Conservation (phyloP, 192 early-diverging fungal species). For the Coemansia sp. region DNA sequence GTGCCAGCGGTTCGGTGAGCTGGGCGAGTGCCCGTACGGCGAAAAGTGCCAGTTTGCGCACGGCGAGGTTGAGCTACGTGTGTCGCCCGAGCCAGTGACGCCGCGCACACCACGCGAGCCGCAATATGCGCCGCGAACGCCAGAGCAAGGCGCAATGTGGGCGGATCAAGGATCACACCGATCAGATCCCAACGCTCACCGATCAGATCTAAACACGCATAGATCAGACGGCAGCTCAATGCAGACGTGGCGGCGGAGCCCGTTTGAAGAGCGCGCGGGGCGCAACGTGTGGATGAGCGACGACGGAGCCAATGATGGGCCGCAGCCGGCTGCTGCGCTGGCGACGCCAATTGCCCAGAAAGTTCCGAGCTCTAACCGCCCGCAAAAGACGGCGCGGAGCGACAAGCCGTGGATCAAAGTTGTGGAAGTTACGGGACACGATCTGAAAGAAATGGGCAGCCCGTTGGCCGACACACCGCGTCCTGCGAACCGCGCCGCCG, state of each 20-base stretch:
- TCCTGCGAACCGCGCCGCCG: conserved; percentile 22
- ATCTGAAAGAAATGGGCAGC: conserved; percentile 47
- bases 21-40: conserved; percentile 79
- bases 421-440: conserved; percentile 38
- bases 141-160: conserved; percentile 13
- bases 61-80: conserved; percentile 47
- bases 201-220: no score
- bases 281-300: conserved; percentile 18
- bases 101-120: conserved; percentile 23
- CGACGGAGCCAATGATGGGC: neutral
- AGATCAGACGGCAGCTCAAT: neutral
- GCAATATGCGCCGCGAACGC: conserved; percentile 15
- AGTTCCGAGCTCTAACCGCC: conserved; percentile 23
- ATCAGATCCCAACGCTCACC: no score
- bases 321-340: conserved; percentile 35
- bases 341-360: conserved; percentile 37
- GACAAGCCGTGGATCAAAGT: conserved; percentile 52
- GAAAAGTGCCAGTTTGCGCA: conserved; percentile 83
- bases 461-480: conserved; percentile 24
- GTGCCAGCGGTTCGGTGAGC: conserved; percentile 79
- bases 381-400: conserved; percentile 12
- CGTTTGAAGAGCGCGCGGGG: conserved; percentile 30
- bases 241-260: conserved; percentile 25
- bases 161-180: conserved; percentile 2
- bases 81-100: conserved; percentile 28